Base-by-base conservation (phyloP, 352 stramenopile genomes). In the Lagenidium sp. region DNA sequence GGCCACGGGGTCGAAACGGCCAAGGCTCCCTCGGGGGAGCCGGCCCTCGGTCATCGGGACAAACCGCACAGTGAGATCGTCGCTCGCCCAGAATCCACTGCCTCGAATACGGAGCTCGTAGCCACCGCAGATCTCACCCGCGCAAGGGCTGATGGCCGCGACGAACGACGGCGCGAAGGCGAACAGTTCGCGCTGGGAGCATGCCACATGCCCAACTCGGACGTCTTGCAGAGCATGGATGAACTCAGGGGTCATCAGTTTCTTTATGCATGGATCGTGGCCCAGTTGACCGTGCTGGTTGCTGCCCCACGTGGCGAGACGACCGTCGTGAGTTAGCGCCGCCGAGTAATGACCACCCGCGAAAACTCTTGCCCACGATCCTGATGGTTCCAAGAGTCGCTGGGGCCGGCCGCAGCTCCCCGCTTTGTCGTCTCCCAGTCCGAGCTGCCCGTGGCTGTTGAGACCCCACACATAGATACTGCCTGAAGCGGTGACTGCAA, bases 51-150 rank as follows among this genome's bases (percentile, higher is more conserved):
- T 77, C 15, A 85, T 36, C 15, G 70, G 72, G 0, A 70, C 55
- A 45, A 95, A 95, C 1, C 74, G 65, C 48, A 93, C 75, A 5
- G 77, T 86, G 6, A 92, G 57, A 38, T 91, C 71, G 5, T 86
- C 67, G 34, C 63, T 90, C 5, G 60, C 29, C 79, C 79, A 95
- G 38, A 95, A 85, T 5, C 81, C 83, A 21, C 66, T 77, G 16
- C 82, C 82, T 21, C 48, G 49, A 44, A 92, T 64, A 6, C 60
- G 50, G 3, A 95, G 29, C 42, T 80, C 58, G 32, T 81, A 83
- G 23, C 73, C 78, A 18, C 66, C 70, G 15, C 35, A 44, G 18
- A 84, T 49, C 12, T 87, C 67, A 1, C 78, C 78, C 20, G 66
- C 77, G 10, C 40, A 5, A 7, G 79, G 77, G n/a, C 54, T 25